These are phyloP conservation scores for Piedraia hortae DNA, from an alignment of 2,329 filamentous ascomycete species.

Conservation along the genomic window DNA sequence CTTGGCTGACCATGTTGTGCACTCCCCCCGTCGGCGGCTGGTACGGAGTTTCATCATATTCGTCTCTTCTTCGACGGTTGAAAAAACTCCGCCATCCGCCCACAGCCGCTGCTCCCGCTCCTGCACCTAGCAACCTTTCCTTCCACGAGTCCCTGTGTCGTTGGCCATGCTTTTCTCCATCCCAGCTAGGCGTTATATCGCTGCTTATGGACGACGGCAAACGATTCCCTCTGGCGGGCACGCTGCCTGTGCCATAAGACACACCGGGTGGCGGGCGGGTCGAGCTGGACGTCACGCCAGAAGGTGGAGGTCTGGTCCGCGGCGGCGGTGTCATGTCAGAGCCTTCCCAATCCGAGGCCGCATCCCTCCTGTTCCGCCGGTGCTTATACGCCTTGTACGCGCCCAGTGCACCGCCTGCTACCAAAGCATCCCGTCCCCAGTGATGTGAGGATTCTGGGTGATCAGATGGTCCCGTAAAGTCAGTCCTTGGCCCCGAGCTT, in stretches of 20 bases:
- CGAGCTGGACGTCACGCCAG: conserved; percentile 2
- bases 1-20: conserved; percentile 19
- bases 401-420: conserved; percentile 27
- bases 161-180: conserved; percentile 18
- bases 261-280: conserved; percentile 4
- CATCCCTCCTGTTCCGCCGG: conserved; percentile 1
- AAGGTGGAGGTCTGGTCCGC: conserved; percentile 1
- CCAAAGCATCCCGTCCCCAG: conserved; percentile 21
- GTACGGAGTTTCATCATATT: conserved; percentile 22
- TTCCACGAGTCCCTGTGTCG: conserved; percentile 15
- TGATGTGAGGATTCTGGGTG: too few relatives aligned
- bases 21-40: conserved; percentile 19
- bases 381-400: conserved; percentile 28
- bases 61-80: conserved; percentile 22
- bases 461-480: conserved; percentile 21
- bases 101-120: conserved; percentile 17
- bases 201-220: conserved; percentile 3
- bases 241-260: conserved; percentile 2
- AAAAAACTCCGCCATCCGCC: conserved; percentile 25
- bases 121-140: conserved; percentile 19
- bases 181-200: conserved; percentile 10
- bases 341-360: too few relatives aligned
- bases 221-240: conserved; percentile 1
- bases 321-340: conserved; percentile 1
- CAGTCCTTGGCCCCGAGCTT: conserved; percentile 26